Evolutionary conservation across 2,329 filamentous ascomycete species (phyloP), one percentile per base, ranked within the genome.

Genomic region (Penicillium sp.): DNA sequence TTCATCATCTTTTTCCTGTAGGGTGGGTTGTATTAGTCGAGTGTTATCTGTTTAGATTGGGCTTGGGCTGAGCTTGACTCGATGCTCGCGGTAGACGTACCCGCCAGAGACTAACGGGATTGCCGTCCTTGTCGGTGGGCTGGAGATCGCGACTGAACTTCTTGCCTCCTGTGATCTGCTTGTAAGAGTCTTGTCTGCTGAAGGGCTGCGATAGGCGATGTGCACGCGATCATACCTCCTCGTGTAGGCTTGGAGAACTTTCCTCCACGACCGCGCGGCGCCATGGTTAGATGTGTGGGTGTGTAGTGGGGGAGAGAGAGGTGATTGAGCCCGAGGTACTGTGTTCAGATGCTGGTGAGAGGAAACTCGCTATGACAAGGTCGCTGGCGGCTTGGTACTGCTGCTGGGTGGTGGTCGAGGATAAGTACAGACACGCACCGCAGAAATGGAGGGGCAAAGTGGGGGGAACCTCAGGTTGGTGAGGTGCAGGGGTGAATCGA

Each of bases 241-340:
- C 94, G 86, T 69, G 91, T 92, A 67, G 89, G 92, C 82, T 97
- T 98, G 81, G 87, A 90, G 78, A 94, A 96, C 81, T 98, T 98
- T 78, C 93, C 92, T 70, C 90, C 92, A 74, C 93, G 90, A 69
- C 91, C 92, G 74, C 92, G 75, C 60, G 77, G 77, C 41, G 78
- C 69, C 77, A 80, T 80, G 31, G 59, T 67, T 67, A 58, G 58
- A 54, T 41, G 51, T 47, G 27, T 19, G 40, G 53, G 39, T 2
- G 54, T 33, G 39, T 22, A 18, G 19, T 36, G 43, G 33, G 19
- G 35, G 22, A 27, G 36, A 16, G 19, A 47, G 37, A 13, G n/a
- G 22, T 51, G 7, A 40, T 10, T 39, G 24, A n/a, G 14, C 5
- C n/a, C 3, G 16, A 1, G 14, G n/a, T 35, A 16, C 19, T 4